These are phyloP conservation scores for Fusarium euwallaceae DNA, from an alignment of 2,329 filamentous ascomycete genomes.

Conservation along the genomic window DNA sequence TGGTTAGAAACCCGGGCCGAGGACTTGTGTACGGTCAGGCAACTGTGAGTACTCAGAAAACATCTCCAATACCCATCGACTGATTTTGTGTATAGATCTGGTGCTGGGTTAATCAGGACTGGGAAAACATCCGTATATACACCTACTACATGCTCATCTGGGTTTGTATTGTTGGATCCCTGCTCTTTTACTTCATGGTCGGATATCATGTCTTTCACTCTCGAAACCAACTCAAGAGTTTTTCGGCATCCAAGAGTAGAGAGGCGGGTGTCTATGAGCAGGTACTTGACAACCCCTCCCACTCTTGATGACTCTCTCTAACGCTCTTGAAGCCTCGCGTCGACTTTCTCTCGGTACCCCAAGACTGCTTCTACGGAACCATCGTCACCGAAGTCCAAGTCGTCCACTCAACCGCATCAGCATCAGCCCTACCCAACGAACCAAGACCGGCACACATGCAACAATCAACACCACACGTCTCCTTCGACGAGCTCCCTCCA, in stretches of 20 bases:
- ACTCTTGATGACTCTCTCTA: not conserved
- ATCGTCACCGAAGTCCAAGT: slow-evolving; percentile 67
- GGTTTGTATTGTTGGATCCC: slow-evolving; percentile 69
- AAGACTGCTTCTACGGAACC: slow-evolving; percentile 60
- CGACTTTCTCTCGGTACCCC: slow-evolving; percentile 43
- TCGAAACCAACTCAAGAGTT: slow-evolving; percentile 66
- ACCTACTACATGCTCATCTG: slow-evolving; percentile 73
- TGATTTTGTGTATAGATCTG: slow-evolving; percentile 61
- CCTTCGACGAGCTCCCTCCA: slow-evolving; percentile 39
- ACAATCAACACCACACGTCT: slow-evolving; percentile 33
- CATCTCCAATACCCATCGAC: not conserved
- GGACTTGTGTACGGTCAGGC: slow-evolving; percentile 67
- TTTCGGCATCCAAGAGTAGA: slow-evolving; percentile 56
- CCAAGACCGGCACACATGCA: slow-evolving; percentile 42
- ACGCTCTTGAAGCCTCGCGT: slow-evolving; percentile 36
- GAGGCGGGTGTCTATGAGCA: slow-evolving; percentile 50
- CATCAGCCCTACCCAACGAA: slow-evolving; percentile 38
- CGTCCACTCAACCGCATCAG: slow-evolving; percentile 48
- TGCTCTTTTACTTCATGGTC: slow-evolving; percentile 68
- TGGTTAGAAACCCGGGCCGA: slow-evolving; percentile 59
- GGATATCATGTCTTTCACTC: slow-evolving; percentile 72
- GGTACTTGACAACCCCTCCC: slow-evolving; percentile 38
- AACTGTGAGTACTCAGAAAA: slow-evolving; percentile 58
- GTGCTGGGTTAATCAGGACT: slow-evolving; percentile 71
- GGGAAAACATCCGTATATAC: slow-evolving; percentile 70